Evolutionary conservation across 176 grass and related monocot genomes (phyloP), one percentile per base, ranked within the genome.

Genomic region (Phoenix roebelenii): DNA sequence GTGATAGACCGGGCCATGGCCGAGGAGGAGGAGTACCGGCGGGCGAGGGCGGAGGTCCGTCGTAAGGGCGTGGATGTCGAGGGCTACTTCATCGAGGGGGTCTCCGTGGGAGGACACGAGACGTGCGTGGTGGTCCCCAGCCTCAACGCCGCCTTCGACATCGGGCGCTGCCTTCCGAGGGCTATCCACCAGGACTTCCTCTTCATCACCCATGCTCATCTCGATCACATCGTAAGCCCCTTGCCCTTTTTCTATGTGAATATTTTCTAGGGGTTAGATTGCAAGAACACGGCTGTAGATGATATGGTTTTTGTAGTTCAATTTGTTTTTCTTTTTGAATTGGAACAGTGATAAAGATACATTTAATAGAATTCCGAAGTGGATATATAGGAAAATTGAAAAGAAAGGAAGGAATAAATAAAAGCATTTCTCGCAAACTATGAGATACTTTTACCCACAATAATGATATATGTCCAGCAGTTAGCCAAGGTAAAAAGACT

Each of bases 141-240:
- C 15, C 77, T 91, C 7, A 97, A 97, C 76, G 79, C 80, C 23
- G 81, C 85, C 49, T 97, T 97, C 61, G 87, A 97, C 82, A 91
- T 97, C 51, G 93, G 93, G 32, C 81, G 87, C 14, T 85, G 87
- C 22, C 87, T 84, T 56, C 50, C 80, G 25, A 71, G 75, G 51
- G 87, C 93, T 19, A 81, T 88, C 22, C 68, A 73, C 69, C 93
- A 97, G 79, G 84, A 97, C 67, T 88, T 83, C 70, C 76, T 97
- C 26, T 97, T 91, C 73, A 91, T 97, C 75, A 97, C 84, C 59
- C 93, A 97, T 75, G 87, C 84, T 7, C 87, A 91, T 63, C 87
- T 97, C 30, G 87, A 97, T 70, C 93, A 97, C 73, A 97, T 97
- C 22, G 92, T 97, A 66, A 90, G 72, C 28, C 16, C 30, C 30